Base-by-base conservation (phyloP, 1,139 yeast species). In the Debaryomyces coudertii region DNA sequence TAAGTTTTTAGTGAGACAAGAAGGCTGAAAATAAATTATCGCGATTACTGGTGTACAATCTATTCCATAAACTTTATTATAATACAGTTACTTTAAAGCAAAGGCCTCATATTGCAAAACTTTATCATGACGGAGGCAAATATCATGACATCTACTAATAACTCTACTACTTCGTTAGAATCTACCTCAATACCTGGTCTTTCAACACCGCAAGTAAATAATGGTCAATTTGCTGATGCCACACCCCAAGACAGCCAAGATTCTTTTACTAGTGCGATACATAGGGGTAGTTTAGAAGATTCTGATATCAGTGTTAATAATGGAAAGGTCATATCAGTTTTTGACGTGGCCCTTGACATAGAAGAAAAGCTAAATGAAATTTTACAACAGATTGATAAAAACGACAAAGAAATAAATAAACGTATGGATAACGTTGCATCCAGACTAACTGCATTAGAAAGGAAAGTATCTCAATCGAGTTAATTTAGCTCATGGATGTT, bases 341-440 rank as follows among this genome's bases (percentile, higher is more conserved):
- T 79, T 50, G 85, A 82, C 41, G 65, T 81, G 15, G 80, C 83
- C 0, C 73, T 71, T 45, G 76, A 69, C 18, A 71, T 82, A 20
- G 83, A 80, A 52, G 60, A 60, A 8, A 65, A 69, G 40, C 53
- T 80, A 16, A 60, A 68, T 30, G 63, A 62, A 5, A 58, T 79
- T 6, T 58, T 71, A 16, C 52, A 53, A 5, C 35, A 49, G 23
- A 46, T 71, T 4, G 68, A 66, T 0, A 53, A 56, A 31, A 63
- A 66, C 33, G 73, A 73, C 40, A 49, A 49, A 9, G 75, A 68
- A 23, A 55, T 72, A 7, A 59, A 58, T 20, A 52, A 54, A 8
- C 62, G 66, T 45, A 53, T 73, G 40, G 68, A 68, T 7, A 47
- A 46, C 38, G 53, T 72, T 15, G 47, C 60, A 16, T 53, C 51